Evolutionary conservation across 129 eudicot species (phyloP).

Genomic region (Artemisia argyi): DNA sequence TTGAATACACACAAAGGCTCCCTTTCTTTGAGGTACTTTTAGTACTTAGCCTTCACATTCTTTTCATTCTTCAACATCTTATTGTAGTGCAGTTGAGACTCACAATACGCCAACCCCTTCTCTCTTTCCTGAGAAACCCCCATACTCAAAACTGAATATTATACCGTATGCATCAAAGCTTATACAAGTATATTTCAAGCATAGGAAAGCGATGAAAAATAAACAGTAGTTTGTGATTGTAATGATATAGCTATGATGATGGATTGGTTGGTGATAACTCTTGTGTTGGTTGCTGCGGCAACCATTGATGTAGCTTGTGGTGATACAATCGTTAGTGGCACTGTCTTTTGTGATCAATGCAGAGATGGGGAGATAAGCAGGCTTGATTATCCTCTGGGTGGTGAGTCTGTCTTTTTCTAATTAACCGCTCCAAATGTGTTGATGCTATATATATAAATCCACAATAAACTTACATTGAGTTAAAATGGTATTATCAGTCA

Average conservation of each 20-base stretch:
- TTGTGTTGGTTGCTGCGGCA: slow-evolving; percentile 32
- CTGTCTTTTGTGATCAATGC: slow-evolving; percentile 94
- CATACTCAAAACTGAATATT: background rate
- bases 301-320: slow-evolving; percentile 52
- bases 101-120: slow-evolving; percentile 16
- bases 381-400: slow-evolving; percentile 77
- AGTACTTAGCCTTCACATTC: background rate
- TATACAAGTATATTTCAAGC: background rate
- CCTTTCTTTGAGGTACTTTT: background rate
- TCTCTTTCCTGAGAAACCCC: background rate
- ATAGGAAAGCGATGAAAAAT: background rate
- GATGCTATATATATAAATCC: too few relatives aligned
- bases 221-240: slow-evolving; percentile 16
- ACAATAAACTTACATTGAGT: too few relatives aligned
- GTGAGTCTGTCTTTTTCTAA: slow-evolving; percentile 30
- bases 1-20: slow-evolving; percentile 29
- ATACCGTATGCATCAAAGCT: background rate
- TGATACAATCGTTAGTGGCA: slow-evolving; percentile 64
- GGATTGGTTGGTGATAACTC: slow-evolving; percentile 39
- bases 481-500: too few relatives aligned
- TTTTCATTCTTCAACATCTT: slow-evolving; percentile 6
- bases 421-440: too few relatives aligned
- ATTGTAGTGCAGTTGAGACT: slow-evolving; percentile 28
- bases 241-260: slow-evolving; percentile 19
- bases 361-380: slow-evolving; percentile 69